Evolutionary conservation across 164 flowering plant genomes (phyloP), one percentile per base, ranked within the genome.

Genomic region (Annona cherimola): DNA sequence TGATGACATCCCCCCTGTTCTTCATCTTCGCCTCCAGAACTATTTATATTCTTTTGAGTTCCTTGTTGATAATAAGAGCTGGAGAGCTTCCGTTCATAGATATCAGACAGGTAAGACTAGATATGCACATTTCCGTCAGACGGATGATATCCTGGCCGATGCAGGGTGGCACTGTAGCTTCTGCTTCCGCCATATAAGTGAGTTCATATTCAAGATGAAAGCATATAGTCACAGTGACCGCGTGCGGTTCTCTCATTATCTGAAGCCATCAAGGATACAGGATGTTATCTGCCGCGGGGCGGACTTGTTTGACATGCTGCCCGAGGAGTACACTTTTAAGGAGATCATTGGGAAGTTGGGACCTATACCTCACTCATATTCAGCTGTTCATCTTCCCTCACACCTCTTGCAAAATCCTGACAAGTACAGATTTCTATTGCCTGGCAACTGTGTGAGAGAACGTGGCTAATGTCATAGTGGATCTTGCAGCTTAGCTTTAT

Each of bases 141-240:
- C 89, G 0, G 91, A 93, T 44, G 62, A 80, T 16, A 39, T 93
- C 66, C 80, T 93, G 71, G 77, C 98, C 9, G 97, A 93, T 81
- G 71, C 98, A 1, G 98, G 98, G 39, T 93, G 98, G 98, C 98
- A 93, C 77, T 93, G 98, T 70, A 93, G 98, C 84, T 93, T 93
- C 74, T 93, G 98, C 80, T 93, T 93, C 77, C 92, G 97, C 8
- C 83, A 71, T 60, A 88, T 93, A 65, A 88, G 86, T 61, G 93
- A 93, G 66, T 93, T 93, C 73, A 76, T 88, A 69, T 93, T 93
- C 76, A 93, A 93, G 84, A 93, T 93, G 98, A 91, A 86, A 76
- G 98, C 98, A 45, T 93, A 93, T 74, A 93, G 98, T 84, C 98
- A 93, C 70, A 64, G 64, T 19, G 98, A 93, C 70, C 82, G 98